These are phyloP conservation scores for Hanseniaspora taiwanica DNA, from an alignment of 805 yeast genomes.

Conservation along the genomic window DNA sequence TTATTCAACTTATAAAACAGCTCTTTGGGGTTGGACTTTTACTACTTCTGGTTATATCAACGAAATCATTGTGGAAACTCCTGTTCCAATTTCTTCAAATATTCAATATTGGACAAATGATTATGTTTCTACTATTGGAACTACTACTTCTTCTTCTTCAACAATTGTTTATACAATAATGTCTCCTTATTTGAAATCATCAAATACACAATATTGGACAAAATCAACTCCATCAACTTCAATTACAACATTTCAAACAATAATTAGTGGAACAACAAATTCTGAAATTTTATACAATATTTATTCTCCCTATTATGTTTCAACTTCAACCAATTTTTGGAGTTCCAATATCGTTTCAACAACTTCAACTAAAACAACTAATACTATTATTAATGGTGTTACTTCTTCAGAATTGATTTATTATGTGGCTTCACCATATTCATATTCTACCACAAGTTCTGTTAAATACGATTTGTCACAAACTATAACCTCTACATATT, in stretches of 20 bases:
- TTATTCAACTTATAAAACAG: conserved; percentile 4
- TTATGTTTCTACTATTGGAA: too few species aligned
- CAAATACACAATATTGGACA: neutral
- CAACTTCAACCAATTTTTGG: conserved; percentile 1
- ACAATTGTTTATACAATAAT: neutral
- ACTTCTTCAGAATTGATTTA: conserved; percentile 3
- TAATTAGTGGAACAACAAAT: neutral
- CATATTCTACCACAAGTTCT: neutral
- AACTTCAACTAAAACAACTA: conserved; percentile 1
- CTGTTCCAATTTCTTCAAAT: neutral
- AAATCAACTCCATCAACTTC: neutral
- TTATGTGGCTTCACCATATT: conserved; percentile 3
- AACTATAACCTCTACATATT: neutral
- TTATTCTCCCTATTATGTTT: conserved; percentile 5
- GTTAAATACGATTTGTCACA: conserved; percentile 2
- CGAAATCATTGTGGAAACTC: neutral
- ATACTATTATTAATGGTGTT: neutral
- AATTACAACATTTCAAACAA: neutral
- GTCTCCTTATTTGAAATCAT: neutral
- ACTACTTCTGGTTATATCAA: conserved; percentile 4
- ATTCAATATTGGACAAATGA: too few species aligned
- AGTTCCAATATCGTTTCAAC: conserved; percentile 1
- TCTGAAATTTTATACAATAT: conserved; percentile 1
- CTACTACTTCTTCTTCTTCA: neutral
- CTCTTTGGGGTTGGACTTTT: conserved; percentile 6